A percentile compares a stretch with the other conserved stretches of the same genome.
Evolutionary conservation across 768 basidiomycete genomes (phyloP).

Genomic region (Trametes punicea): DNA sequence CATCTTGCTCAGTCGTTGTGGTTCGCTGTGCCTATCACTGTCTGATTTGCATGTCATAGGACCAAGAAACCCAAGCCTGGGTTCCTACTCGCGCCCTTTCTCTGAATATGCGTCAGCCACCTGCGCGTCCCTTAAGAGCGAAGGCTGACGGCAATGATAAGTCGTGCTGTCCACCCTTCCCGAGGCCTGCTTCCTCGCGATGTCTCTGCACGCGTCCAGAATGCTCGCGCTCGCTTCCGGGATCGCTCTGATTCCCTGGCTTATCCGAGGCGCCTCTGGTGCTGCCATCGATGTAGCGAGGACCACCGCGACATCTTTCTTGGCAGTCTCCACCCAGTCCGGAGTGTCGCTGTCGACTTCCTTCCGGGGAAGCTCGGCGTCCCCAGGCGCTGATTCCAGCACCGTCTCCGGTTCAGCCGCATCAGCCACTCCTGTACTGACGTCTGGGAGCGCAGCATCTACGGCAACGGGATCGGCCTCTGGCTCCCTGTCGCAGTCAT

Average conservation of each 20-base stretch:
- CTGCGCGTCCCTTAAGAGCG: not conserved
- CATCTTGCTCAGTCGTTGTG: not conserved
- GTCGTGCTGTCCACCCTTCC: not conserved
- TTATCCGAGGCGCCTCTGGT: not conserved
- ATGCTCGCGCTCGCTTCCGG: not conserved
- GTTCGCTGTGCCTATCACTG: slow-evolving; percentile 1
- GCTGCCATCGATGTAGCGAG: not conserved
- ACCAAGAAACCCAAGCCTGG: slow-evolving; percentile 10
- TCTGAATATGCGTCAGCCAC: slow-evolving; percentile 1
- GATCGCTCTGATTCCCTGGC: not conserved
- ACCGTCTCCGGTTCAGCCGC: not conserved
- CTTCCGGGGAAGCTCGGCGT: not conserved
- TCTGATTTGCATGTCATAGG: slow-evolving; percentile 1
- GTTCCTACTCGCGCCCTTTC: slow-evolving; percentile 4
- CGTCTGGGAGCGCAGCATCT: not conserved
- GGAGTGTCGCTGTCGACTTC: not conserved
- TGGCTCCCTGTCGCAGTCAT: not conserved
- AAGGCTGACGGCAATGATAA: not conserved
- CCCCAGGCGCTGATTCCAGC: no score
- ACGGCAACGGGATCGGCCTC: not conserved
- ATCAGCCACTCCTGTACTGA: not conserved
- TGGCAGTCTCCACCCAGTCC: not conserved
- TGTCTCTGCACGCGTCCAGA: not conserved
- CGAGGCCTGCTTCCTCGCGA: not conserved
- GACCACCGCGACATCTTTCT: not conserved